A percentile compares a stretch with the other conserved stretches of the same genome.
phyloP scores from a whole-genome alignment of 2,329 filamentous ascomycete species.

The Apiospora arundinis region DNA sequence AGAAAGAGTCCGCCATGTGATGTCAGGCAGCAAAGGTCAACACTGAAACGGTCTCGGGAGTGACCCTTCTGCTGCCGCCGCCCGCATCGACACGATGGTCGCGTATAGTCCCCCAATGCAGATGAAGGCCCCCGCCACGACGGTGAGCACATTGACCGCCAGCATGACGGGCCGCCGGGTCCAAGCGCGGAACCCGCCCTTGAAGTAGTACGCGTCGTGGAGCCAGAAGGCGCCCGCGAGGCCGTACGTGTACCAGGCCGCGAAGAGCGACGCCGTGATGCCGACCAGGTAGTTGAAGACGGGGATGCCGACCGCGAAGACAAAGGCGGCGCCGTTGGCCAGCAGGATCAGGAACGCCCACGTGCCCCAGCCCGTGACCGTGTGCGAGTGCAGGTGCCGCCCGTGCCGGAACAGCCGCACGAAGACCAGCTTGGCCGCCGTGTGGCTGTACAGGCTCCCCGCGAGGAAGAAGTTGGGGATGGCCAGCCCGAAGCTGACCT shows the following conservation, averaged over 20 bases:
- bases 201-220: slow-evolving; percentile 53
- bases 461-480: slow-evolving; percentile 58
- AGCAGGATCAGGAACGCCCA: slow-evolving; percentile 55
- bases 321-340: slow-evolving; percentile 51
- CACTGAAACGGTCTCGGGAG: slow-evolving; percentile 37
- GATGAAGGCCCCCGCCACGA: slow-evolving; percentile 54
- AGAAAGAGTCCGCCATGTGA: not conserved
- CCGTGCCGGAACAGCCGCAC: slow-evolving; percentile 54
- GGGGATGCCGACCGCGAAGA: slow-evolving; percentile 54
- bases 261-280: slow-evolving; percentile 56
- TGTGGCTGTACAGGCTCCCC: slow-evolving; percentile 56
- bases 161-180: slow-evolving; percentile 46
- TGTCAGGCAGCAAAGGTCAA: slow-evolving; percentile 23
- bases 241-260: slow-evolving; percentile 61
- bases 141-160: slow-evolving; percentile 46
- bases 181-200: slow-evolving; percentile 47
- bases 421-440: slow-evolving; percentile 58
- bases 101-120: slow-evolving; percentile 57
- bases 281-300: slow-evolving; percentile 61
- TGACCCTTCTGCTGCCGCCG: slow-evolving; percentile 34
- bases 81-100: slow-evolving; percentile 44
- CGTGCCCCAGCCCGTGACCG: slow-evolving; percentile 50
- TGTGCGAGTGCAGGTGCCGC: slow-evolving; percentile 55
- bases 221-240: slow-evolving; percentile 60
- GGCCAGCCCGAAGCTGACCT: slow-evolving; percentile 57